phyloP scores from a whole-genome alignment of 192 early-diverging fungal genomes.

The Coemansia sp. region DNA sequence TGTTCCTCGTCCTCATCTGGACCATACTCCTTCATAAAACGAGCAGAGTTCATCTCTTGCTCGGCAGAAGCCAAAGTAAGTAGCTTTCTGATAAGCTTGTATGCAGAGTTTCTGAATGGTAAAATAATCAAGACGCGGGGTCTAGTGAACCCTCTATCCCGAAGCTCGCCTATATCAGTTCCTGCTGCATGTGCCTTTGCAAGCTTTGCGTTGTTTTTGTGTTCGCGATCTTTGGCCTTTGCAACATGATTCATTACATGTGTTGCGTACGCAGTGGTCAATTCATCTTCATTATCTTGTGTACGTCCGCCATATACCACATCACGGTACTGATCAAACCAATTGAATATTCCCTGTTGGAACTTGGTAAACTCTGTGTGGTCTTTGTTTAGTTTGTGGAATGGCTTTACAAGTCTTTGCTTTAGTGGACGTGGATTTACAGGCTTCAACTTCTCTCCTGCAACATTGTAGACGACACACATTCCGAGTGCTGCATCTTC shows the following conservation, averaged over 20 bases:
- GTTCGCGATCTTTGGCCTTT: slow-evolving; percentile 65
- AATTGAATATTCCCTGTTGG: slow-evolving; percentile 60
- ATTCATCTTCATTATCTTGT: slow-evolving; percentile 62
- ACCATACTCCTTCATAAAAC: slow-evolving; percentile 76
- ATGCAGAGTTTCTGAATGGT: slow-evolving; percentile 82
- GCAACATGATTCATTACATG: slow-evolving; percentile 92
- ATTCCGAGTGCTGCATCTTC: slow-evolving; percentile 41
- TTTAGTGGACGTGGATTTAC: slow-evolving; percentile 29
- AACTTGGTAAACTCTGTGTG: slow-evolving; percentile 39
- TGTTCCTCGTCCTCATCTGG: slow-evolving; percentile 60
- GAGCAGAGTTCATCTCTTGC: slow-evolving; percentile 81
- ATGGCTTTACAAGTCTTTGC: slow-evolving; percentile 34
- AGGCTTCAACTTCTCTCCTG: slow-evolving; percentile 19
- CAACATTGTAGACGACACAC: slow-evolving; percentile 26
- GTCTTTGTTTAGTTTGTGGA: slow-evolving; percentile 31
- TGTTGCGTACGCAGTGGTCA: slow-evolving; percentile 70
- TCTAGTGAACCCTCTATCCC: slow-evolving; percentile 95
- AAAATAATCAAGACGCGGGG: slow-evolving; percentile 88
- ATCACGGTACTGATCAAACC: slow-evolving; percentile 76
- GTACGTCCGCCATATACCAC: slow-evolving; percentile 67
- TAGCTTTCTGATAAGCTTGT: slow-evolving; percentile 75
- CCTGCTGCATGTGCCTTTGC: slow-evolving; percentile 59
- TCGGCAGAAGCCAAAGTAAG: slow-evolving; percentile 74
- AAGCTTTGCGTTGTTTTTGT: slow-evolving; percentile 76
- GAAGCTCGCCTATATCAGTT: slow-evolving; percentile 68